phyloP scores from a whole-genome alignment of 139 green algal genomes.

The Pleodorina starrii region DNA sequence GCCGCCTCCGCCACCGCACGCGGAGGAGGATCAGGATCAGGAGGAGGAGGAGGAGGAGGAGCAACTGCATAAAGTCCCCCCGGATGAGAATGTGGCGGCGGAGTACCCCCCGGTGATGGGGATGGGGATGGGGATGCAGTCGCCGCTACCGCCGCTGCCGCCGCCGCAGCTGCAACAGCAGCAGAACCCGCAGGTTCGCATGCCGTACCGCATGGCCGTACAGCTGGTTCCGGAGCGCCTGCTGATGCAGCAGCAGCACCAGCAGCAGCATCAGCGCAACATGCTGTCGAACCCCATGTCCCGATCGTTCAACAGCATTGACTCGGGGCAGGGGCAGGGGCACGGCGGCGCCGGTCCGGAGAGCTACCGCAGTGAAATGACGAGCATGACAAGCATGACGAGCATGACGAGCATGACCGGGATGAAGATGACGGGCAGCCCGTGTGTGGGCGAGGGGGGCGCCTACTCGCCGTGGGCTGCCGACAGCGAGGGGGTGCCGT shows the following conservation, averaged over 20 bases:
- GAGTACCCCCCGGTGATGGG: too few species aligned
- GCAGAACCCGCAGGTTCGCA: background rate
- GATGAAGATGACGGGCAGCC: background rate
- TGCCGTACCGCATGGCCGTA: background rate
- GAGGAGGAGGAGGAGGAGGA: too few species aligned
- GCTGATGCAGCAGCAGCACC: background rate
- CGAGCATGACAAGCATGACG: background rate
- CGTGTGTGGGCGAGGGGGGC: background rate
- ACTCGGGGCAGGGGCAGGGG: background rate
- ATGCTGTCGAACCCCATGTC: too few species aligned
- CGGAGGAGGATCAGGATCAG: too few species aligned
- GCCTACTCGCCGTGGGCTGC: background rate
- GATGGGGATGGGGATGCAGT: too few species aligned
- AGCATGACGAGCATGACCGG: too few species aligned
- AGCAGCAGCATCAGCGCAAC: background rate
- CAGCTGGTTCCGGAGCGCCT: background rate
- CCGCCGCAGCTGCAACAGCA: background rate
- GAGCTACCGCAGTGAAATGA: background rate
- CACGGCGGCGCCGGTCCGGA: background rate
- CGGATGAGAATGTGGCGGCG: too few species aligned
- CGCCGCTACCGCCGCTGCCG: background rate
- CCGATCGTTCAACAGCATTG: background rate
- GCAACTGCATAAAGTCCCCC: too few species aligned
- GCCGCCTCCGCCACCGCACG: too few species aligned
- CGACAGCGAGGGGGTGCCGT: background rate